Evolutionary conservation across 176 grass and related monocot genomes (phyloP).

Genomic region (Sorghum bicolor): Sorghum_bicolor_NCBIv3 NC_012872.2:46620001-46620500

Average conservation of each 20-base stretch:
- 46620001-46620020: constrained; percentile 58
- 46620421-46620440: background rate
- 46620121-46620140: constrained; percentile 82
- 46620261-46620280: constrained; percentile 5
- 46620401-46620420: background rate
- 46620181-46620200: constrained; percentile 78
- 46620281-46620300: constrained; percentile 49
- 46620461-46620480: background rate
- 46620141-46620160: constrained; percentile 80
- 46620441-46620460: constrained; percentile 1
- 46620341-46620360: background rate
- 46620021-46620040: constrained; percentile 60
- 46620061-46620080: constrained; percentile 21
- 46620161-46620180: constrained; percentile 46
- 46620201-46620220: constrained; percentile 17
- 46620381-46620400: background rate
- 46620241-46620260: background rate
- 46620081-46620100: constrained; percentile 12
- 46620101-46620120: background rate
- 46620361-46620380: background rate
- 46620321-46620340: constrained; percentile 51
- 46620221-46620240: background rate
- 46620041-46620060: constrained; percentile 9
- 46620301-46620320: constrained; percentile 69
- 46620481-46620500: background rate